These are phyloP conservation scores for Dothistroma pini DNA, from an alignment of 2,329 filamentous ascomycete species.

Conservation along the genomic window DNA sequence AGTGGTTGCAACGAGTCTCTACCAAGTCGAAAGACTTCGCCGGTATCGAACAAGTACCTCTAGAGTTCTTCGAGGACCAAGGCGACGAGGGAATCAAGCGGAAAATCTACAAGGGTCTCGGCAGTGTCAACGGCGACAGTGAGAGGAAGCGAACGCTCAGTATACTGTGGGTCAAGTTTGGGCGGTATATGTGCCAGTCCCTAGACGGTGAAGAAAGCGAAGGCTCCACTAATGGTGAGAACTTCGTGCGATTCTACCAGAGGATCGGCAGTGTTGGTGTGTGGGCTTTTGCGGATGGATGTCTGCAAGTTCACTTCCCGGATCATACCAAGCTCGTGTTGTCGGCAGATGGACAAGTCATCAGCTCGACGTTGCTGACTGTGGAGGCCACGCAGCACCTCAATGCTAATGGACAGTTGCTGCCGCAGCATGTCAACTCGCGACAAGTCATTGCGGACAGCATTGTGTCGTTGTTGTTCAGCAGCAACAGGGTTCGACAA, in stretches of 20 bases:
- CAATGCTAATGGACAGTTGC: conserved; percentile 55
- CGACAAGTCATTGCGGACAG: conserved; percentile 69
- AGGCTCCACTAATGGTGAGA: conserved; percentile 34
- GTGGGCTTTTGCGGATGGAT: conserved; percentile 77
- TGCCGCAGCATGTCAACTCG: conserved; percentile 66
- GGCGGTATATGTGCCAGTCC: conserved; percentile 60
- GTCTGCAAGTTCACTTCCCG: conserved; percentile 80
- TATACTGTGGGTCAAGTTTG: conserved; percentile 65
- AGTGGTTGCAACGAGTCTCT: conserved; percentile 51
- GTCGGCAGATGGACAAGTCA: conserved; percentile 68
- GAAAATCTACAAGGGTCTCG: conserved; percentile 54
- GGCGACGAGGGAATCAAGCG: conserved; percentile 57
- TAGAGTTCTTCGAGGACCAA: conserved; percentile 73
- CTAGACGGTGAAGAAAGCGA: conserved; percentile 39
- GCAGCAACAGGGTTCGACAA: conserved; percentile 45
- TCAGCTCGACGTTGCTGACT: conserved; percentile 73
- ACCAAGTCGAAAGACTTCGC: conserved; percentile 56
- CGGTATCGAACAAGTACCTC: conserved; percentile 44
- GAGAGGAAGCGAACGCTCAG: conserved; percentile 53
- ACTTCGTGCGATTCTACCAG: conserved; percentile 75
- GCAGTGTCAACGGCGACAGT: conserved; percentile 30
- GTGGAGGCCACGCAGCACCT: conserved; percentile 66
- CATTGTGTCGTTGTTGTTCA: conserved; percentile 68
- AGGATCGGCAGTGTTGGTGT: conserved; percentile 75
- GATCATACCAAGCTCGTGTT: conserved; percentile 83